These are phyloP conservation scores for Alternaria consortialis DNA, from an alignment of 2,329 filamentous ascomycete genomes.

Conservation along the genomic window DNA sequence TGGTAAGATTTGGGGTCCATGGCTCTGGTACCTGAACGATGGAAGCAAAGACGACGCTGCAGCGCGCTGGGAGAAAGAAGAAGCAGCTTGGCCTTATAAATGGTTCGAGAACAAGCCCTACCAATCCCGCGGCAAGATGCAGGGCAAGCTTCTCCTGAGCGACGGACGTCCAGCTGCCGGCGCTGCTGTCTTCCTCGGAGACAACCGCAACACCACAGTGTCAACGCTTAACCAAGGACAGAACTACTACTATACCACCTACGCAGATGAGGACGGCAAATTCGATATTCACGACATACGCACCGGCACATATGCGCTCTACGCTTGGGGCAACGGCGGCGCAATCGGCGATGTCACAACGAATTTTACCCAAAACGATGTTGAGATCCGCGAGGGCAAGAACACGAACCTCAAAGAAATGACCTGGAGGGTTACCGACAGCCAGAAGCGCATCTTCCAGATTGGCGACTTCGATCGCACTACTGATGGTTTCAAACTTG, in stretches of 20 bases:
- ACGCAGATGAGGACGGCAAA: slow-evolving; percentile 54
- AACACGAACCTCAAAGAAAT: slow-evolving; percentile 52
- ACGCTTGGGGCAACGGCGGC: slow-evolving; percentile 62
- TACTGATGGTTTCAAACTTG: slow-evolving; percentile 54
- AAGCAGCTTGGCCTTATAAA: slow-evolving; percentile 58
- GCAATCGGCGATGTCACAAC: slow-evolving; percentile 58
- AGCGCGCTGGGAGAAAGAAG: slow-evolving; percentile 53
- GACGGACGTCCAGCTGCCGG: slow-evolving; percentile 60
- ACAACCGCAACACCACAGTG: slow-evolving; percentile 56
- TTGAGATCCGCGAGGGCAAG: slow-evolving; percentile 49
- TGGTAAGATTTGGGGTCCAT: slow-evolving; percentile 51
- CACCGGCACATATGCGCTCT: slow-evolving; percentile 57
- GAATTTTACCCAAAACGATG: slow-evolving; percentile 53
- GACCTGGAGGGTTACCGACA: slow-evolving; percentile 52
- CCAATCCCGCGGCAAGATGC: slow-evolving; percentile 59
- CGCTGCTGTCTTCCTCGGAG: slow-evolving; percentile 62
- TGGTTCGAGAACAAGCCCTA: slow-evolving; percentile 60
- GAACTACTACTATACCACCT: slow-evolving; percentile 61
- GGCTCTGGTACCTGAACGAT: slow-evolving; percentile 58
- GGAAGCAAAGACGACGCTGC: slow-evolving; percentile 57
- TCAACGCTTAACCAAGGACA: slow-evolving; percentile 60
- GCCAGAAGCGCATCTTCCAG: slow-evolving; percentile 57
- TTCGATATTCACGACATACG: slow-evolving; percentile 59
- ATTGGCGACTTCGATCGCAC: slow-evolving; percentile 61
- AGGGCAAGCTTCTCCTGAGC: slow-evolving; percentile 56